These are phyloP conservation scores for Floccularia luteovirens DNA, from an alignment of 768 basidiomycete genomes.

Conservation along the genomic window DNA sequence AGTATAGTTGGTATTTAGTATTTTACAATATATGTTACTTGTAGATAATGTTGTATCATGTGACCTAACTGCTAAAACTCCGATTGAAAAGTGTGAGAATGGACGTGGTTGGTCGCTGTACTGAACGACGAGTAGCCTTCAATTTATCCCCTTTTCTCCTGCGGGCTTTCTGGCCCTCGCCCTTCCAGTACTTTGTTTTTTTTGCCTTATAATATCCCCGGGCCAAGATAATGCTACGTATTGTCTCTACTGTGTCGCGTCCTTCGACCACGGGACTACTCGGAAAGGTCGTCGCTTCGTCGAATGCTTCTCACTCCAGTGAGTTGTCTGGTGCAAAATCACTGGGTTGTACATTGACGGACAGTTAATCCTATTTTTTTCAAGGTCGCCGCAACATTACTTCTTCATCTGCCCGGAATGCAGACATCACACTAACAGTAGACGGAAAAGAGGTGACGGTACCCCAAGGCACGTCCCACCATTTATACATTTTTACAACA, in stretches of 20 bases:
- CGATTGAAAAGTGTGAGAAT: too few species aligned
- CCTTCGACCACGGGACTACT: conserved; percentile 63
- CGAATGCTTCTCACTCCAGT: conserved; percentile 24
- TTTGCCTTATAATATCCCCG: conserved; percentile 8
- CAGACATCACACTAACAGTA: conserved; percentile 87
- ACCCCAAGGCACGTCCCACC: conserved; percentile 73
- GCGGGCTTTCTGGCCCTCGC: conserved; percentile 24
- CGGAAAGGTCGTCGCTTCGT: conserved; percentile 48
- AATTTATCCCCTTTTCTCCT: conserved; percentile 21
- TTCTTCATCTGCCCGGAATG: conserved; percentile 56
- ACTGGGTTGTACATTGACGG: not conserved
- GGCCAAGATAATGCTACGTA: conserved; percentile 49
- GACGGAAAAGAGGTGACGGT: conserved; percentile 98
- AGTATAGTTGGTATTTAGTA: too few species aligned
- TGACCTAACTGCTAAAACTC: too few species aligned
- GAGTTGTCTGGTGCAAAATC: conserved; percentile 4
- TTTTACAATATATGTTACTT: too few species aligned
- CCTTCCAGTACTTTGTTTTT: conserved; percentile 15
- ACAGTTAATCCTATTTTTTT: conserved; percentile 6
- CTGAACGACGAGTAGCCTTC: conserved; percentile 32
- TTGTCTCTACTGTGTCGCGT: conserved; percentile 53
- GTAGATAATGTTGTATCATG: too few species aligned
- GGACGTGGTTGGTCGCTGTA: conserved; percentile 38
- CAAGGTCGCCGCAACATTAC: conserved; percentile 56
- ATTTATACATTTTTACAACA: too few species aligned